phyloP scores from a whole-genome alignment of 1,139 yeast species.

The Candida freyschussii region DNA sequence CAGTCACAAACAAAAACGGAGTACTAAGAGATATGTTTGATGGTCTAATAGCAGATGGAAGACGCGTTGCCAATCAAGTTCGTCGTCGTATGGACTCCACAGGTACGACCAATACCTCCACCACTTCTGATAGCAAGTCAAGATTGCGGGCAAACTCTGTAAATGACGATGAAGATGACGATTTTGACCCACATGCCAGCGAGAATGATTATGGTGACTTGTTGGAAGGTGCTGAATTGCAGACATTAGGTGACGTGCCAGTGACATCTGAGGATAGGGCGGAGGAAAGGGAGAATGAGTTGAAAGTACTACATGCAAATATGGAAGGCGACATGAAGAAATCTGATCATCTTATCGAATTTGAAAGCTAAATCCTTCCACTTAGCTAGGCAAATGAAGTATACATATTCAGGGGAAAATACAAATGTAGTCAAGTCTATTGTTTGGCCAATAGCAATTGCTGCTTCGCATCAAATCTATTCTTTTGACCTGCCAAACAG shows the following conservation, averaged over 20 bases:
- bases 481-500: slow-evolving; percentile 44
- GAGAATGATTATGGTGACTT: slow-evolving; percentile 44
- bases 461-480: too few species aligned
- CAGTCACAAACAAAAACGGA: slow-evolving; percentile 46
- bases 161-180: slow-evolving; percentile 41
- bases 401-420: not conserved
- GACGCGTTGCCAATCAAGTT: slow-evolving; percentile 84
- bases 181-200: slow-evolving; percentile 42
- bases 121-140: slow-evolving; percentile 1
- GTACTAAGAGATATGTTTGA: slow-evolving; percentile 86
- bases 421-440: not conserved
- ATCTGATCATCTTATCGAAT: slow-evolving; percentile 20
- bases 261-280: slow-evolving; percentile 9
- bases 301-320: slow-evolving; percentile 20
- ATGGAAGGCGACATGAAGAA: slow-evolving; percentile 12
- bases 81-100: slow-evolving; percentile 73
- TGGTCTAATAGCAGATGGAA: slow-evolving; percentile 86
- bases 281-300: slow-evolving; percentile 19
- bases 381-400: not conserved
- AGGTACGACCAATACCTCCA: slow-evolving; percentile 26
- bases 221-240: slow-evolving; percentile 43
- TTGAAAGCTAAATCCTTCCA: slow-evolving; percentile 19
- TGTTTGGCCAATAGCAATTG: too few species aligned
- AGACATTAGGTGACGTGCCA: slow-evolving; percentile 29
- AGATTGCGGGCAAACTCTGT: slow-evolving; percentile 9